These are phyloP conservation scores for Boletus rubropictus DNA, from an alignment of 768 basidiomycete species.

Conservation along the genomic window DNA sequence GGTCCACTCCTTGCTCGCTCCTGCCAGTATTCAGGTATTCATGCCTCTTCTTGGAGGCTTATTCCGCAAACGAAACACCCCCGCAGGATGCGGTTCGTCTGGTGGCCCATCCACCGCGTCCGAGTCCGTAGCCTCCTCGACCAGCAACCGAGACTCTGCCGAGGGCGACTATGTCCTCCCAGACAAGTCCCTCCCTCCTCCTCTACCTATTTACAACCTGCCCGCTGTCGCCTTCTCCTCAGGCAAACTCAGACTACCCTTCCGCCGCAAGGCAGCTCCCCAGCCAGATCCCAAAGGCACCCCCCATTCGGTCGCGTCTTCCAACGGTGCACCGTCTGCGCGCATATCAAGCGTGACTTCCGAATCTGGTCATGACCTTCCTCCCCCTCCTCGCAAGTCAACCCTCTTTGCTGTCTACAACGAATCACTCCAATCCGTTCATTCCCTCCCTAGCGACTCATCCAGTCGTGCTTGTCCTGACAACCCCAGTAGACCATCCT, in stretches of 20 bases:
- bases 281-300: conserved; percentile 4
- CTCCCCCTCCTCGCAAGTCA: conserved; percentile 59
- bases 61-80: conserved; percentile 20
- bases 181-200: conserved; percentile 12
- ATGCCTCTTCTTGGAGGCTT: conserved; percentile 29
- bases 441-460: conserved; percentile 51
- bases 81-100: background rate
- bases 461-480: conserved; percentile 15
- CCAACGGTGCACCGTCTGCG: conserved; percentile 25
- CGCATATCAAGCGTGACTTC: conserved; percentile 37
- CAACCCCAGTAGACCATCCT: conserved; percentile 17
- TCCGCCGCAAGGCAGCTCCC: conserved; percentile 33
- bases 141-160: conserved; percentile 17
- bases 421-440: conserved; percentile 46
- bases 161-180: conserved; percentile 32
- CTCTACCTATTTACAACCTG: conserved; percentile 19
- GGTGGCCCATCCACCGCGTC: background rate
- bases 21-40: background rate
- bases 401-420: conserved; percentile 58
- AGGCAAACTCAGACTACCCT: conserved; percentile 42
- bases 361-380: conserved; percentile 40
- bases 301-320: conserved; percentile 9
- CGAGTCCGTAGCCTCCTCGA: conserved; percentile 13
- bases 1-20: background rate
- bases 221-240: conserved; percentile 31